These are phyloP conservation scores for Ceratobasidium sp. DNA, from an alignment of 1,284 basidiomycete species.

Conservation along the genomic window DNA sequence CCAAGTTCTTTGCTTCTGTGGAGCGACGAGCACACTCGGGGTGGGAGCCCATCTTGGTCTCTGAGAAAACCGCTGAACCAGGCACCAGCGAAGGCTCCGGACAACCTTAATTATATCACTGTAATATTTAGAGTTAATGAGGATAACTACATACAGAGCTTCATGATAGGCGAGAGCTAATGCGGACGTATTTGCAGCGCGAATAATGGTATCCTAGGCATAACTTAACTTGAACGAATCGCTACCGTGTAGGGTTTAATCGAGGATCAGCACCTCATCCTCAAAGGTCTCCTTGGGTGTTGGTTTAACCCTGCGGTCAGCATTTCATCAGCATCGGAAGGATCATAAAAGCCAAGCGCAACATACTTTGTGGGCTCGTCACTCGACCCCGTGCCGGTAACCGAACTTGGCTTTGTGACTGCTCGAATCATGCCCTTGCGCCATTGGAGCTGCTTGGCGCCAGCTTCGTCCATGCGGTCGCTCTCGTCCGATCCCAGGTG, in stretches of 20 bases:
- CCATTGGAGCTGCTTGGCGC: constrained; percentile 49
- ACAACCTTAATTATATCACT: not conserved
- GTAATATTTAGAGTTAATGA: not conserved
- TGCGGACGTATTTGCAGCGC: not conserved
- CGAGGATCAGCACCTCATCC: constrained; percentile 25
- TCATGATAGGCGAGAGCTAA: not conserved
- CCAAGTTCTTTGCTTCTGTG: constrained; percentile 74
- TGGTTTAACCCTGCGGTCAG: not conserved
- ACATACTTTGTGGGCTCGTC: constrained; percentile 11
- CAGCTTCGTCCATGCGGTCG: constrained; percentile 53
- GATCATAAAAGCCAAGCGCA: constrained; percentile 2
- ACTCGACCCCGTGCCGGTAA: not conserved
- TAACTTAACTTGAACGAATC: not conserved
- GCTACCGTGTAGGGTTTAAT: not conserved
- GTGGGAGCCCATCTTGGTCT: constrained; percentile 36
- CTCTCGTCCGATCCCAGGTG: constrained; percentile 59
- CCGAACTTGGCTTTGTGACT: not conserved
- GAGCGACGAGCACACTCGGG: constrained; percentile 54
- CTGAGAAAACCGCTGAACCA: not conserved
- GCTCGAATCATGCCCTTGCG: constrained; percentile 31
- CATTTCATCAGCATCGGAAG: not conserved
- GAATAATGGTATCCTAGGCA: not conserved
- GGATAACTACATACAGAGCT: not conserved
- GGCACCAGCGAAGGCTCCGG: not conserved
- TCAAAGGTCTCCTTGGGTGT: not conserved